Conservation (phyloP, 441 rosid genomes). For the Gossypium trilobum region DNA sequence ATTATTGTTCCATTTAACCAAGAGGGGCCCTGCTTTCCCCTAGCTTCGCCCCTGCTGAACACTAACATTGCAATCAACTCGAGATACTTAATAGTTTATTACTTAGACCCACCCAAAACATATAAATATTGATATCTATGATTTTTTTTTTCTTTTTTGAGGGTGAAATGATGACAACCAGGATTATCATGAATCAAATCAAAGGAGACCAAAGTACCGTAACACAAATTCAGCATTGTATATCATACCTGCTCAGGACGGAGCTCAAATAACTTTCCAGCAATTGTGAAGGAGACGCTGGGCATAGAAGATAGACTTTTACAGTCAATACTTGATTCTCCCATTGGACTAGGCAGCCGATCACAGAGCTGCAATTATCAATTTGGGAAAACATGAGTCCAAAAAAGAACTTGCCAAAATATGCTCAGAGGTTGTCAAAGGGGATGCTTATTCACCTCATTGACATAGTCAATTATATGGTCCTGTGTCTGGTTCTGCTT, state of each 20-base stretch:
- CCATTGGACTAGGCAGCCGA: constrained; percentile 76
- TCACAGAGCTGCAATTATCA: constrained; percentile 49
- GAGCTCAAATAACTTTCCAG: constrained; percentile 55
- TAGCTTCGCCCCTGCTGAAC: too few species aligned
- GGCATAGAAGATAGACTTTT: constrained; percentile 50
- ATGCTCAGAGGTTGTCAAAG: background rate
- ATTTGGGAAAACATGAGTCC: constrained; percentile 2
- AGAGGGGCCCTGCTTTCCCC: too few species aligned
- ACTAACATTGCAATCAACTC: background rate
- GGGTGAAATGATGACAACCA: background rate
- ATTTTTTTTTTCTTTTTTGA: too few species aligned
- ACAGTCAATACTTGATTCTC: constrained; percentile 72
- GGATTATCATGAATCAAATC: background rate
- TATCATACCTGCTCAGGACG: constrained; percentile 6
- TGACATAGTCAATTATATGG: constrained; percentile 40
- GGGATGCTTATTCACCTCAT: constrained; percentile 30
- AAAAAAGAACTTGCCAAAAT: background rate
- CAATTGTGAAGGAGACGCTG: constrained; percentile 62
- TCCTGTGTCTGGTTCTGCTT: constrained; percentile 54
- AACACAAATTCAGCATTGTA: background rate
- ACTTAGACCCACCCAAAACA: background rate
- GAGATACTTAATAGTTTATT: background rate
- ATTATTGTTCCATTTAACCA: too few species aligned
- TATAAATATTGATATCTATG: background rate
- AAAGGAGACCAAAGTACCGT: background rate